These are phyloP conservation scores for Knoxia roxburghii DNA, from an alignment of 257 asterid genomes.

Conservation along the genomic window DNA sequence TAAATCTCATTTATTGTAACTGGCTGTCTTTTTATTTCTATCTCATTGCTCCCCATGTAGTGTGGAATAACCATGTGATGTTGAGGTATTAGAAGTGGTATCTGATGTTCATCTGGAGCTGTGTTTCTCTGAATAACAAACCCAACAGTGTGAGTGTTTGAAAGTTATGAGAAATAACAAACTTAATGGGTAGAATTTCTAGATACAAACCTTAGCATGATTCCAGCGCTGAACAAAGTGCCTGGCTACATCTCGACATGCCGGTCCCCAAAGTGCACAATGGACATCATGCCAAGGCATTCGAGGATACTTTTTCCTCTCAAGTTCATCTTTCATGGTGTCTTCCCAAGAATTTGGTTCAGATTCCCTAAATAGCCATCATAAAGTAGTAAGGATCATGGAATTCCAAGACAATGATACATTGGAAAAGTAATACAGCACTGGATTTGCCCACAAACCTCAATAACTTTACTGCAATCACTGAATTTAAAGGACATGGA, in stretches of 20 bases:
- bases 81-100: slow-evolving; percentile 92
- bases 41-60: slow-evolving; percentile 73
- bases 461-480: not conserved
- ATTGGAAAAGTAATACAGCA: not conserved
- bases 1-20: slow-evolving; percentile 29
- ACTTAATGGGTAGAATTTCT: not conserved
- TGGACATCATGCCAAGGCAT: slow-evolving; percentile 99
- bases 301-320: slow-evolving; percentile 76
- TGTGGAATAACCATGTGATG: slow-evolving; percentile 98
- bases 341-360: slow-evolving; percentile 99
- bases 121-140: slow-evolving; percentile 61
- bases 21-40: slow-evolving; percentile 35
- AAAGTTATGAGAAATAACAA: slow-evolving; percentile 10
- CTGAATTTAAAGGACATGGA: not conserved
- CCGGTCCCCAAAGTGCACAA: slow-evolving; percentile 95
- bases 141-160: slow-evolving; percentile 25
- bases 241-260: slow-evolving; percentile 93
- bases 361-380: slow-evolving; percentile 56
- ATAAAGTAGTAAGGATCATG: not conserved
- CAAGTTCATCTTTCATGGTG: slow-evolving; percentile 76
- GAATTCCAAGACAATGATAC: not conserved
- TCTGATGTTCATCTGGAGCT: slow-evolving; percentile 80
- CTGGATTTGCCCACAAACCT: not conserved
- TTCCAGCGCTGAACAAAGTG: slow-evolving; percentile 99
- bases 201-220: slow-evolving; percentile 77